A percentile compares a stretch with the other conserved stretches of the same genome.
phyloP scores from a whole-genome alignment of 2,329 filamentous ascomycete genomes.

The Penicillium sp. region DNA sequence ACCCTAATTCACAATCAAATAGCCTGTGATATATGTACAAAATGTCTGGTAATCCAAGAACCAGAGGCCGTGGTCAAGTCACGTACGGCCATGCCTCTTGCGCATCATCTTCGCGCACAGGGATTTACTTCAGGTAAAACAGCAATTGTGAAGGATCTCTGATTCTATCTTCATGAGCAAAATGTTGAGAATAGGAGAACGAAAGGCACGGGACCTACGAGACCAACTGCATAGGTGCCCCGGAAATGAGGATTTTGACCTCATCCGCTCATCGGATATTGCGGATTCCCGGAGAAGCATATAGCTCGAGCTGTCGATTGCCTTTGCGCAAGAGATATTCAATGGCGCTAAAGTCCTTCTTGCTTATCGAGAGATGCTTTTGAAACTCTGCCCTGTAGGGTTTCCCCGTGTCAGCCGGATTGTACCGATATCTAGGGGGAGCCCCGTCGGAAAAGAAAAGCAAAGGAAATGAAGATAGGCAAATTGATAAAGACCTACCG shows the following conservation, averaged over 20 bases:
- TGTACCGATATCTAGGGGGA: conserved; percentile 9
- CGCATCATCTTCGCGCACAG: background rate
- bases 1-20: background rate
- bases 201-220: background rate
- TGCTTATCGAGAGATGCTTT: conserved; percentile 66
- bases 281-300: conserved; percentile 75
- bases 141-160: background rate
- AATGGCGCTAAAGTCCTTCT: conserved; percentile 81
- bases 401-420: conserved; percentile 15
- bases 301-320: conserved; percentile 74
- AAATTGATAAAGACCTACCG: conserved; percentile 33
- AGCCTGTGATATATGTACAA: background rate
- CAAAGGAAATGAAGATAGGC: background rate
- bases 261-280: conserved; percentile 56
- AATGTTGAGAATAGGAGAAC: background rate
- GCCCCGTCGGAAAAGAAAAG: conserved; percentile 3
- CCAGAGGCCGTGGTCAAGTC: background rate
- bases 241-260: background rate
- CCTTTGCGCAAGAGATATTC: conserved; percentile 84
- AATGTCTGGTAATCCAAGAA: background rate
- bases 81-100: background rate
- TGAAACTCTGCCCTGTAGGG: conserved; percentile 68
- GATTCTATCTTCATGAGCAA: background rate
- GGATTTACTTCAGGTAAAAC: background rate
- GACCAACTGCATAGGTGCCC: background rate